A percentile compares a stretch with the other conserved stretches of the same genome.
phyloP scores from a whole-genome alignment of 768 basidiomycete species.

The Pleurotus pulmonarius region DNA sequence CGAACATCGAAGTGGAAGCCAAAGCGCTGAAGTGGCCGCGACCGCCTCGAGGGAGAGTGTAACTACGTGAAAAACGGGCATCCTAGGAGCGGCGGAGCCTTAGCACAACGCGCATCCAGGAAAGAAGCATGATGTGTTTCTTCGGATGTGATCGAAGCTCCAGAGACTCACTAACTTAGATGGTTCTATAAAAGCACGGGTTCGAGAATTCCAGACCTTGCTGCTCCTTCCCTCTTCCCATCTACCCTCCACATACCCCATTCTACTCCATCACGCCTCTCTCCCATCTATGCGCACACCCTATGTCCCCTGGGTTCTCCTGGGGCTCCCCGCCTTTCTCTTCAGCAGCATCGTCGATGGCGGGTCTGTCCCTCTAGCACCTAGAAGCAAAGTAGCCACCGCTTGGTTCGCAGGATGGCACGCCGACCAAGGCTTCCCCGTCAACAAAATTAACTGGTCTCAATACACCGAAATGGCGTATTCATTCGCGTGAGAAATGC shows the following conservation, averaged over 20 bases:
- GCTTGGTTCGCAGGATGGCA: slow-evolving; percentile 75
- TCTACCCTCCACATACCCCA: too few species aligned
- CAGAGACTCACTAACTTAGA: background rate
- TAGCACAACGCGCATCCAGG: background rate
- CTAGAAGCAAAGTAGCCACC: slow-evolving; percentile 29
- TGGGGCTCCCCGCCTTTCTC: background rate
- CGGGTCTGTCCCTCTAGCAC: background rate
- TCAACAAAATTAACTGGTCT: slow-evolving; percentile 56
- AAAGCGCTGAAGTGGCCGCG: too few species aligned
- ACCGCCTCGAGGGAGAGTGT: too few species aligned
- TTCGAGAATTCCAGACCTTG: background rate
- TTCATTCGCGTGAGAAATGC: slow-evolving; percentile 61
- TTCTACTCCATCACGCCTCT: background rate
- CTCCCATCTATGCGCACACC: background rate
- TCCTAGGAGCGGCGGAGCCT: too few species aligned
- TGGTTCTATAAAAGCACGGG: background rate
- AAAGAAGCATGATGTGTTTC: background rate
- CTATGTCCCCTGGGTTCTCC: background rate
- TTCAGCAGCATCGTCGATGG: background rate
- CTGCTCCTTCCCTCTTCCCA: background rate
- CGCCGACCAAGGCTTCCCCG: slow-evolving; percentile 36
- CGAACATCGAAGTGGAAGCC: too few species aligned
- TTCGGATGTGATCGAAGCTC: background rate
- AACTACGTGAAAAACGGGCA: too few species aligned
- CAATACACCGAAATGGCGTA: slow-evolving; percentile 68